These are phyloP conservation scores for Boletus huronensis DNA, from an alignment of 768 basidiomycete species.

Conservation along the genomic window DNA sequence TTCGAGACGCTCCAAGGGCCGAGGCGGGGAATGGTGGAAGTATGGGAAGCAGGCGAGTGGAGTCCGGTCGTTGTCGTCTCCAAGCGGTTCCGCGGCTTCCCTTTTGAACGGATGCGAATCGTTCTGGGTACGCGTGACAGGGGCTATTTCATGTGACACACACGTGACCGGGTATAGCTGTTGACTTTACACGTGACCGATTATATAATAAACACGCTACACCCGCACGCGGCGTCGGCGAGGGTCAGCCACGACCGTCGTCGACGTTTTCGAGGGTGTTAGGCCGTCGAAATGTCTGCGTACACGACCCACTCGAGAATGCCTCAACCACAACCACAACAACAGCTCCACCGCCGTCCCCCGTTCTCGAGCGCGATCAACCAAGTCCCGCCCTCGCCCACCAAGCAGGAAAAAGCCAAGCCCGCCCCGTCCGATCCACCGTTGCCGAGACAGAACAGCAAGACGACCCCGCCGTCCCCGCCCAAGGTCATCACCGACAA, in stretches of 20 bases:
- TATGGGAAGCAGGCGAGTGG: neutral
- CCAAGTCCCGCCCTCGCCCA: slow-evolving; percentile 35
- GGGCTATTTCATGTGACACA: slow-evolving; percentile 16
- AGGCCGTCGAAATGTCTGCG: slow-evolving; percentile 43
- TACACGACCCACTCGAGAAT: slow-evolving; percentile 35
- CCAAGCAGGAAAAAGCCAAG: slow-evolving; percentile 38
- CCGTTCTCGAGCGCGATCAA: slow-evolving; percentile 43
- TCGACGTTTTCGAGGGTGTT: slow-evolving; percentile 42
- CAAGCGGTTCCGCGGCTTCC: neutral
- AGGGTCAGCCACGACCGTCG: slow-evolving; percentile 14
- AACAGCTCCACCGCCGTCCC: slow-evolving; percentile 35
- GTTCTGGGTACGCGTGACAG: slow-evolving; percentile 2
- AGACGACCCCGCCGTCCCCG: slow-evolving; percentile 77
- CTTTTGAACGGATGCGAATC: neutral
- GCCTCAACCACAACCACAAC: slow-evolving; percentile 11
- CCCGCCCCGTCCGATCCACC: slow-evolving; percentile 54
- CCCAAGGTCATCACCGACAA: slow-evolving; percentile 73
- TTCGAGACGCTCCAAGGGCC: neutral
- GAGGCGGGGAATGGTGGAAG: neutral
- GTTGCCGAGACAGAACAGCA: slow-evolving; percentile 76
- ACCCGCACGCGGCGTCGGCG: slow-evolving; percentile 13
- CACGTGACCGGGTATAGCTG: slow-evolving; percentile 22
- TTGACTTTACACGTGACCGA: slow-evolving; percentile 29
- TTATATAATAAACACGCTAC: slow-evolving; percentile 34
- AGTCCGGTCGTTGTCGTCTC: neutral